Evolutionary conservation across 208 protist genomes (phyloP).

Genomic region (Acanthamoeba castellanii): DNA sequence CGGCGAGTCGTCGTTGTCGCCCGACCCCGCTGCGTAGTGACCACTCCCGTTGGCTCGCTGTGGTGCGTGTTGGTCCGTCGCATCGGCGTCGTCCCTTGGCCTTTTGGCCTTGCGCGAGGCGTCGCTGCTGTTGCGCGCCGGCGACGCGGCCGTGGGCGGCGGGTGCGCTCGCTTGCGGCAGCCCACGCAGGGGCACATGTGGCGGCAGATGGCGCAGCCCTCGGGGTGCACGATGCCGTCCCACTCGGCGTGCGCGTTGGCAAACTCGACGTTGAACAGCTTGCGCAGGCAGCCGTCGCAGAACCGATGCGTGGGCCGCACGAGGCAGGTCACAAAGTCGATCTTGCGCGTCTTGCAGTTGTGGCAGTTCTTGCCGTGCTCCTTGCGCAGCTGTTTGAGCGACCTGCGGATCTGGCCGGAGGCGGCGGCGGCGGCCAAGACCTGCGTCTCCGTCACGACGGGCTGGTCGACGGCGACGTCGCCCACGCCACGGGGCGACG

Average conservation of each 20-base stretch:
- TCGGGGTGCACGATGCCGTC: not conserved
- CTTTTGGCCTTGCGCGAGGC: not conserved
- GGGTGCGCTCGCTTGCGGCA: not conserved
- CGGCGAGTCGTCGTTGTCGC: no score
- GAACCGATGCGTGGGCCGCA: slow-evolving; percentile 16
- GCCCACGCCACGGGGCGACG: not conserved
- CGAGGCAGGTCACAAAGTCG: slow-evolving; percentile 18
- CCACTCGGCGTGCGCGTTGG: not conserved
- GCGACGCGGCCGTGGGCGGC: not conserved
- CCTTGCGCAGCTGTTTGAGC: slow-evolving; percentile 17
- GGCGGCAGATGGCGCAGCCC: slow-evolving; percentile 12
- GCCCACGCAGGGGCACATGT: slow-evolving; percentile 9
- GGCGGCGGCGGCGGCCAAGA: slow-evolving; percentile 5
- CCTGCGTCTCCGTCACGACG: not conserved
- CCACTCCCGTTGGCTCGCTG: no score
- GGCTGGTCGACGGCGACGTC: not conserved
- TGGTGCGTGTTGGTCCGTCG: no score
- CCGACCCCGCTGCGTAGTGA: no score
- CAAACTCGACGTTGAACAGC: slow-evolving; percentile 7
- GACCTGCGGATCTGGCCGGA: not conserved
- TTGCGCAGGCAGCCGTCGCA: not conserved
- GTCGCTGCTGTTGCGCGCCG: not conserved
- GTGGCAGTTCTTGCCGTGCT: slow-evolving; percentile 50
- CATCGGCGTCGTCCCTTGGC: not conserved
- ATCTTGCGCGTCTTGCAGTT: slow-evolving; percentile 52